Percentiles rank a stretch among this genome's conserved stretches.
Evolutionary conservation across 306 rosid genomes (phyloP).

Genomic region (Astragalus membranaceus): DNA sequence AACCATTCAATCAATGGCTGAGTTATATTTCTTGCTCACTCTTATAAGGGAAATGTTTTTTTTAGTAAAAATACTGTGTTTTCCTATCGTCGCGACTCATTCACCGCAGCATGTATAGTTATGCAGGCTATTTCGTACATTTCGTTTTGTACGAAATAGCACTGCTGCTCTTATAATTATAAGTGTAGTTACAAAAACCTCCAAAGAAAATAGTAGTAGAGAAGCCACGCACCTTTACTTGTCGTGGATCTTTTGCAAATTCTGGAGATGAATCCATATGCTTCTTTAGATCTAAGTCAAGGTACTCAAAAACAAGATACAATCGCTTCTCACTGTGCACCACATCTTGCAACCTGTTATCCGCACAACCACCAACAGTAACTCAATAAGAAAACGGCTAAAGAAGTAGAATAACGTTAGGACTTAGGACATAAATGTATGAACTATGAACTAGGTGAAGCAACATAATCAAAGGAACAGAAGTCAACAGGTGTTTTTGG

Average conservation of each 20-base stretch:
- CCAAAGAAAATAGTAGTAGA: conserved; percentile 7
- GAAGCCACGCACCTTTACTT: conserved; percentile 55
- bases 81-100: too few relatives aligned
- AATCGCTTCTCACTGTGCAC: conserved; percentile 91
- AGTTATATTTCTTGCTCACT: not conserved
- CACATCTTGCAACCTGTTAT: conserved; percentile 82
- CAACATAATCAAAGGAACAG: conserved; percentile 2
- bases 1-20: not conserved
- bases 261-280: conserved; percentile 96
- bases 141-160: too few relatives aligned
- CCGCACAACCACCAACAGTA: conserved; percentile 12
- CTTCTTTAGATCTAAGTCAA: conserved; percentile 96
- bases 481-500: not conserved
- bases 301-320: conserved; percentile 93
- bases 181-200: not conserved
- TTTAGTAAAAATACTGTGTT: too few relatives aligned
- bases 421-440: not conserved
- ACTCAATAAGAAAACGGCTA: not conserved
- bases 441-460: not conserved
- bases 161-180: not conserved
- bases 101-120: too few relatives aligned
- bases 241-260: conserved; percentile 74
- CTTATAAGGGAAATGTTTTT: not conserved
- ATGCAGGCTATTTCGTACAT: too few relatives aligned
- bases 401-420: conserved; percentile 7